Base-by-base conservation (phyloP, 176 grass and related monocot genomes). In the Musa schizocarpa region DNA sequence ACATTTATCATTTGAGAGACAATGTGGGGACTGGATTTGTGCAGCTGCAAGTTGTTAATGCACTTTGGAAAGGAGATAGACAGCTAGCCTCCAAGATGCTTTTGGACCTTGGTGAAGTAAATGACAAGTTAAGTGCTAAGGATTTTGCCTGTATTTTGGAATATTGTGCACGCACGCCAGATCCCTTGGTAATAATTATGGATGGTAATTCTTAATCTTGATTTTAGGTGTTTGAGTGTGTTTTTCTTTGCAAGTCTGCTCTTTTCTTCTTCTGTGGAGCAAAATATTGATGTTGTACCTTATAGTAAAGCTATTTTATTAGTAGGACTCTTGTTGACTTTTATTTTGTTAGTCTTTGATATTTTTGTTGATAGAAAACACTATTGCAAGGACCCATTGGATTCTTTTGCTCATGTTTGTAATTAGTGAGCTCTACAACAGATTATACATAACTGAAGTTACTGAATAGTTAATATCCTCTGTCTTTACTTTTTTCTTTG, bases 121-220 rank as follows among this genome's bases (percentile, higher is more conserved):
- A 85, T 25, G 23, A 65, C 49, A 26, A 68, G 13, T 75, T 93
- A 57, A 82, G 43, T 82, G 72, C 76, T 34, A 34, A 89, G 23
- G 86, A 91, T 84, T 91, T 97, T 79, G 82, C 84, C 80, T 83
- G 79, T 84, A 91, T 93, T 76, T 65, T 98, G 80, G 78, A 98
- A 59, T 98, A 93, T 66, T 93, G 88, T 70, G 88, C 90, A 65
- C 50, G 83, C 54, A 78, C 82, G 58, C 80, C 90, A 66, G 84
- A 93, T 86, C 94, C 86, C 57, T 79, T 89, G 90, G 94, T 98
- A 91, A 89, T 43, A 63, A 75, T 49, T 78, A 78, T 49, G 77
- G 43, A 54, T 57, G 80, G 53, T 76, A 34, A 17, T 57, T 19
- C 65, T 9, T 59, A 74, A 16, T 66, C 49, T 50, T 10, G n/a